Base-by-base conservation (phyloP, 257 asterid genomes). In the Nicotiana noctiflora region DNA sequence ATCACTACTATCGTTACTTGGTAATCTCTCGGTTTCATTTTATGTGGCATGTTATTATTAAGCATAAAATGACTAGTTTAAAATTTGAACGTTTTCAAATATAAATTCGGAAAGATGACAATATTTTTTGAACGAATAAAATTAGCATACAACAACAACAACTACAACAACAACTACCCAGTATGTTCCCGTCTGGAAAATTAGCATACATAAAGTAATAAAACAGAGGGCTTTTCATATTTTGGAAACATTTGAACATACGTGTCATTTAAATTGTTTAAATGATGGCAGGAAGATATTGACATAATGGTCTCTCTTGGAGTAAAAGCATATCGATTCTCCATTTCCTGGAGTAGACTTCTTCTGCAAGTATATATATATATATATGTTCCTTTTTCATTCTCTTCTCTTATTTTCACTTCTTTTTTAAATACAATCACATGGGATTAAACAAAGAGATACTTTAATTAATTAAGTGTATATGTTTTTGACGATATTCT, bases 281-380 rank as follows among this genome's bases (percentile, higher is more conserved):
- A 23, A 23, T 65, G 51, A 34, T 55, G 19, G 59, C 89, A 93
- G 97, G 94, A 93, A 85, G 97, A 93, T 49, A 88, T 90, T 82
- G 92, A 89, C 62, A 82, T 87, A 74, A 82, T 91, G 82, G 87
- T 84, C 32, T 93, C 95, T 57, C 92, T 91, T 31, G 97, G 97
- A n/a, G 86, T 89, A 51, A 74, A 84, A 76, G 89, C 92, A 31
- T 93, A 90, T 79, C 90, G 94, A 17, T 82, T 93, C 80, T 93
- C 97, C 46, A 93, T 93, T 89, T 91, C 96, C 1, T 93, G 97
- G 97, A 86, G 91, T 68, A 88, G 96, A 92, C 40, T 91, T 87
- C 90, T 92, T 52, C 97, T n/a, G n/a, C 97, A 14, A 87, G 95
- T 92, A 89, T 82, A 88, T 25, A 25, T 27, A 27, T 27, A 27